Evolutionary conservation across 2,329 filamentous ascomycete genomes (phyloP), one percentile per base, ranked within the genome.

Genomic region (Byssochlamys sp.): DNA sequence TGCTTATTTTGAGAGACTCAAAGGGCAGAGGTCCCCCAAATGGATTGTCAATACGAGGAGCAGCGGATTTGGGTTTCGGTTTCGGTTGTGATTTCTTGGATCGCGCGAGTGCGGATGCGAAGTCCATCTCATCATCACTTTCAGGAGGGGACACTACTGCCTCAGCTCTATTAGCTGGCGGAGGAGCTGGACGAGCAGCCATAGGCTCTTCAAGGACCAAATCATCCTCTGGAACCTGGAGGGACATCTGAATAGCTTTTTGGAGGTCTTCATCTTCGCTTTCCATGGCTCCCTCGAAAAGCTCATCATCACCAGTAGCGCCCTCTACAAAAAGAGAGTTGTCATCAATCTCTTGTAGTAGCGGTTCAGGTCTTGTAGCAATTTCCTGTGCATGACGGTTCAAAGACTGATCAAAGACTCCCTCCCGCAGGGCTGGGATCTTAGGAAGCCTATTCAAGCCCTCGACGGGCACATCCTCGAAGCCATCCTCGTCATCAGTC

Each of bases 381-480:
- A 57, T 61, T 35, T 65, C 60, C 49, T 65, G 65, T 12, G 58
- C 57, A 33, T 66, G 64, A 31, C 70, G 66, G 29, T 65, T 62
- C 57, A 74, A 66, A 26, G 71, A 70, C 56, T 71, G 61, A 57
- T 75, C 69, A 60, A 75, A 71, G 55, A 63, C 63, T 12, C 71
- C 71, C 12, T 71, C 64, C 56, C 70, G 71, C 25, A 75, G 66
- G 31, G 75, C 72, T 53, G 73, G 73, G 33, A 77, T 68, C 63
- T 86, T 92, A 0, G 91, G 90, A 14, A 96, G 74, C 54, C 91
- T 81, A 65, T 96, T 96, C 11, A 96, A 68, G 0, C 91, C 91
- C 70, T 94, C 89, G 53, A 96, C 91, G 0, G 91, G 91, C 3
- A 96, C 87, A 71, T 96, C 91, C 69, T 96, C 91, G 65, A 96